Evolutionary conservation across 331 rosid genomes (phyloP), one percentile per base, ranked within the genome.

Genomic region (Dryas integrifolia): DNA sequence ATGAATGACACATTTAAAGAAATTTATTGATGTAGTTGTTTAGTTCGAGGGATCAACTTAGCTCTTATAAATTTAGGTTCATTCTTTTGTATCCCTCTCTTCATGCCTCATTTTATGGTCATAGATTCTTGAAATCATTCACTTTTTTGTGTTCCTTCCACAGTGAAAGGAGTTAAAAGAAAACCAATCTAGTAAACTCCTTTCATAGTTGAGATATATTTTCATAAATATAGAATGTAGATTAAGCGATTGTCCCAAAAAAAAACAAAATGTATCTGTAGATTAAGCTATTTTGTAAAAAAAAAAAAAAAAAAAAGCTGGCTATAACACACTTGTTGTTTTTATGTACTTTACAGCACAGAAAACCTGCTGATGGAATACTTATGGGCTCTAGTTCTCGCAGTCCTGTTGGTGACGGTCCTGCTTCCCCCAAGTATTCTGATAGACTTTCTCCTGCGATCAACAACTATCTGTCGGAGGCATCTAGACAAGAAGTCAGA

Each of bases 361-460:
- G 88, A 84, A 94, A 88, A 79, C 94, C 97, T 62, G 83, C 92
- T 73, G 98, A 91, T 85, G 91, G 96, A 74, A 88, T 88, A 96
- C 85, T 94, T 26, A 82, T 91, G 78, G 98, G 98, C 71, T 86
- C 92, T 72, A 94, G 96, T 84, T 94, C 98, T 73, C 97, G 96
- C 68, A 89, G 88, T 57, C 88, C 97, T 57, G 90, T 88, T 58
- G 97, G 89, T 40, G 98, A 94, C 82, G 85, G 84, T 64, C 92
- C 98, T 77, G 82, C 90, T 75, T 94, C 98, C 75, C 98, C 98
- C 8, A 94, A 94, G 79, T 94, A 94, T 80, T 91, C 98, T 66
- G 98, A 94, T 72, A 86, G 90, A 81, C 98, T 94, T 59, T 94
- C 98, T 72, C 98, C 98, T 52, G 90, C 98, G 30, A 88, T 94